These are phyloP conservation scores for Leccinellum albellum DNA, from an alignment of 768 basidiomycete genomes.

Conservation along the genomic window DNA sequence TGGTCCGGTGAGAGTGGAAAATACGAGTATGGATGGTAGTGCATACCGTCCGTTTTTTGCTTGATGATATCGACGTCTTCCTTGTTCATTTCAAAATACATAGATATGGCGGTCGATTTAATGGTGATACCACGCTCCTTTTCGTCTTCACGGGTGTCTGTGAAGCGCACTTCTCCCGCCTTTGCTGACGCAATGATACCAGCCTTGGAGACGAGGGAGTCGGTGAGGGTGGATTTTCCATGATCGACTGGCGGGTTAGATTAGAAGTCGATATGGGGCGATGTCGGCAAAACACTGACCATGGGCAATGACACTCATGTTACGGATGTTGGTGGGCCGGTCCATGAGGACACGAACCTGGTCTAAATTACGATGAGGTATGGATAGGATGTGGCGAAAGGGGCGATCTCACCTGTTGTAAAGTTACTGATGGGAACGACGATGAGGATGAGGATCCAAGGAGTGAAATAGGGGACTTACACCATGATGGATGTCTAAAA, in stretches of 20 bases:
- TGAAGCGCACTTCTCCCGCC: constrained; percentile 96
- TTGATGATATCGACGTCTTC: constrained; percentile 82
- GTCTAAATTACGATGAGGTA: constrained; percentile 42
- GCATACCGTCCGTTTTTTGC: constrained; percentile 88
- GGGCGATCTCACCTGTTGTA: constrained; percentile 66
- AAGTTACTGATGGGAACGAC: constrained; percentile 63
- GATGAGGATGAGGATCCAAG: constrained; percentile 26
- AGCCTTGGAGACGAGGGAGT: constrained; percentile 98
- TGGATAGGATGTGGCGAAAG: not conserved
- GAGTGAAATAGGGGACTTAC: constrained; percentile 46
- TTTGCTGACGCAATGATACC: constrained; percentile 96
- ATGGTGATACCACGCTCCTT: constrained; percentile 99
- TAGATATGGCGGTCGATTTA: constrained; percentile 99
- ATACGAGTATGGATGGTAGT: constrained; percentile 4
- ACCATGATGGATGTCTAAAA: constrained; percentile 71
- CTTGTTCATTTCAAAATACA: constrained; percentile 97
- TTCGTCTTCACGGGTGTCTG: constrained; percentile 96
- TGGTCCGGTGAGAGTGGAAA: not conserved
- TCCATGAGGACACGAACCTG: constrained; percentile 89
- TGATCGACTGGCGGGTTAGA: constrained; percentile 76
- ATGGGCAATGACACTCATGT: constrained; percentile 93
- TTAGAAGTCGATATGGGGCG: constrained; percentile 16
- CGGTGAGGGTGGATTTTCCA: constrained; percentile 99
- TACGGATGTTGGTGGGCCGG: constrained; percentile 86
- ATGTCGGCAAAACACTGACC: constrained; percentile 45